A percentile compares a stretch with the other conserved stretches of the same genome.
Conservation (phyloP, 352 stramenopile genomes). For the Phytopythium cucurbitacearum region DNA sequence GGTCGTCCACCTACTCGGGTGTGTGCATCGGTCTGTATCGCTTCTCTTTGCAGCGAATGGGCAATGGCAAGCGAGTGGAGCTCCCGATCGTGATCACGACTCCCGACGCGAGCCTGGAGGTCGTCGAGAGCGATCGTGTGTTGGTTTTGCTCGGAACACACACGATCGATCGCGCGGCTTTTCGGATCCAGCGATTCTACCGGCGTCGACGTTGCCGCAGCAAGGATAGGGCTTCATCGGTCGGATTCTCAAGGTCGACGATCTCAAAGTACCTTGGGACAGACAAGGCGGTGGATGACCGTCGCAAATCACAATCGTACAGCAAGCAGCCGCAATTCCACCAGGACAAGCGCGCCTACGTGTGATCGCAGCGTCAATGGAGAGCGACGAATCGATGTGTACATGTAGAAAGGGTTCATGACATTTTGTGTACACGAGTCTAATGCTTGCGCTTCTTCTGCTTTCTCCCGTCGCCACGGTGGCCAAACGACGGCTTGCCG, state of each 20-base stretch:
- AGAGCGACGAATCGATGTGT: too few relatives aligned
- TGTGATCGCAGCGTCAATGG: too few relatives aligned
- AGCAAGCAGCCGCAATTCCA: too few relatives aligned
- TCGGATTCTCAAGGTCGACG: constrained; percentile 12
- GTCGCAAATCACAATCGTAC: constrained; percentile 8
- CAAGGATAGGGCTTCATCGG: not conserved
- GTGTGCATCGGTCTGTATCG: constrained; percentile 76
- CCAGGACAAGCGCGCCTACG: too few relatives aligned
- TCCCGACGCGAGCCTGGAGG: constrained; percentile 41
- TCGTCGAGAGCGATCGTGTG: constrained; percentile 47
- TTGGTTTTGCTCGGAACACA: constrained; percentile 76
- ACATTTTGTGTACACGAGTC: too few relatives aligned
- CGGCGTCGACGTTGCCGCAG: constrained; percentile 1
- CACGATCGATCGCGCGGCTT: constrained; percentile 61
- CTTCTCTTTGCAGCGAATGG: constrained; percentile 47
- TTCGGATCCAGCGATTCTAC: constrained; percentile 50
- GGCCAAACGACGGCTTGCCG: too few relatives aligned
- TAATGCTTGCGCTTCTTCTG: too few relatives aligned
- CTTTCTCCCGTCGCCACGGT: too few relatives aligned
- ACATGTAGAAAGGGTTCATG: too few relatives aligned
- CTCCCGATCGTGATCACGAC: constrained; percentile 79
- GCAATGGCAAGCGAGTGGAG: constrained; percentile 31
- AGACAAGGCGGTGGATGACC: not conserved
- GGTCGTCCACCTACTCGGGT: constrained; percentile 49
- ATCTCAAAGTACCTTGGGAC: constrained; percentile 32